These are phyloP conservation scores for Tricholoma matsutake DNA, from an alignment of 768 basidiomycete genomes.

Conservation along the genomic window DNA sequence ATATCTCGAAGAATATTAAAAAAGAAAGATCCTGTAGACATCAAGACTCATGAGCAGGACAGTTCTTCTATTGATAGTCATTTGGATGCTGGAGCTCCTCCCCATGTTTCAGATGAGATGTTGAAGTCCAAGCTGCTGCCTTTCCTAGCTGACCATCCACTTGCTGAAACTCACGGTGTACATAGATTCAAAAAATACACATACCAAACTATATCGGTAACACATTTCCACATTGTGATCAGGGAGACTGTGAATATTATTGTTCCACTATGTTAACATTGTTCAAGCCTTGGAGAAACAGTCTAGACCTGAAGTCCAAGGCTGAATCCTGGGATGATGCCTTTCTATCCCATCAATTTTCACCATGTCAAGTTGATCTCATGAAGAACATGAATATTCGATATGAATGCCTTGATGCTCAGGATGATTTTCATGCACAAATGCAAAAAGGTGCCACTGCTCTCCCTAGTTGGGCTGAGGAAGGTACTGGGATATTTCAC, in stretches of 20 bases:
- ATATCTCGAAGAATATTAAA: neutral
- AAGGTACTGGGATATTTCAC: no score
- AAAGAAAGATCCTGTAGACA: no score
- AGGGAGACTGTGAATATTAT: no score
- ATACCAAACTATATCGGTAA: slow-evolving; percentile 2
- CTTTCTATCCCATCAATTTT: slow-evolving; percentile 16
- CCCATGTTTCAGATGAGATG: neutral
- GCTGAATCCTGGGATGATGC: slow-evolving; percentile 13
- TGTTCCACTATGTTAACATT: no score
- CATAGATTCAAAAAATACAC: neutral
- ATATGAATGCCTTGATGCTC: slow-evolving; percentile 27
- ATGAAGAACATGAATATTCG: slow-evolving; percentile 26
- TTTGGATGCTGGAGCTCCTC: neutral
- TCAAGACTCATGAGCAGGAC: neutral
- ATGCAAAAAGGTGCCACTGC: slow-evolving; percentile 1
- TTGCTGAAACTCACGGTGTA: neutral
- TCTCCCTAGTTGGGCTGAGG: neutral
- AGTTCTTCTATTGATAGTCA: neutral
- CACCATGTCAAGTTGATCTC: slow-evolving; percentile 6
- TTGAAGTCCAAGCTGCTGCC: neutral
- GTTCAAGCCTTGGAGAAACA: no score
- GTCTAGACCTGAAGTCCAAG: no score
- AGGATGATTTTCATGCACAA: slow-evolving; percentile 9
- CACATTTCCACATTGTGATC: neutral
- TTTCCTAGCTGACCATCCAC: neutral